These are phyloP conservation scores for Triangularia setosa DNA, from an alignment of 2,329 filamentous ascomycete species.

Conservation along the genomic window DNA sequence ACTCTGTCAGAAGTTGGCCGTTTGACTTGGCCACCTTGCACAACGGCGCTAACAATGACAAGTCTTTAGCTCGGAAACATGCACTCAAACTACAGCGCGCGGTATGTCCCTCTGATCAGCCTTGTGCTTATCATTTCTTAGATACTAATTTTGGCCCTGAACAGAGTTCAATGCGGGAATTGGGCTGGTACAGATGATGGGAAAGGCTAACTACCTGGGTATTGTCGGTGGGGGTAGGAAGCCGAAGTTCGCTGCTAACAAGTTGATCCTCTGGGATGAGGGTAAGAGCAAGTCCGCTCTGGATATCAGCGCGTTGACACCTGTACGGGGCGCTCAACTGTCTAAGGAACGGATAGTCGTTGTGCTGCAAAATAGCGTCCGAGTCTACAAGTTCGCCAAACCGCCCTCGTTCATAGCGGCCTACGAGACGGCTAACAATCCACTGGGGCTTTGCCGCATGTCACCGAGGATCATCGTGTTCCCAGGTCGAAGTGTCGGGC, in stretches of 20 bases:
- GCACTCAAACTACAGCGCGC: constrained; percentile 58
- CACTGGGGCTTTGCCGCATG: constrained; percentile 73
- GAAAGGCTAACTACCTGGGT: constrained; percentile 79
- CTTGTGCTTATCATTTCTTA: background rate
- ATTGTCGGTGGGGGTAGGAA: constrained; percentile 83
- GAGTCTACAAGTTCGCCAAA: constrained; percentile 74
- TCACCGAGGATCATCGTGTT: constrained; percentile 73
- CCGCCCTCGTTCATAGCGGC: constrained; percentile 65
- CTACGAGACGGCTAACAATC: constrained; percentile 85
- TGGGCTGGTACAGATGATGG: constrained; percentile 80
- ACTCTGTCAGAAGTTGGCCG: background rate
- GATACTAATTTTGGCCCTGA: background rate
- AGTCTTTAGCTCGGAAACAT: constrained; percentile 73
- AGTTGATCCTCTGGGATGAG: constrained; percentile 92
- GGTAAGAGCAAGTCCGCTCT: constrained; percentile 66
- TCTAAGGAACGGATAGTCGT: constrained; percentile 74
- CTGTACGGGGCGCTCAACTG: constrained; percentile 75
- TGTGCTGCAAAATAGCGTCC: constrained; percentile 75
- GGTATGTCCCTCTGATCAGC: constrained; percentile 13
- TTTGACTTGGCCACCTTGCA: background rate
- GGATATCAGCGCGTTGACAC: constrained; percentile 76
- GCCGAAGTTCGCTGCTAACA: constrained; percentile 83
- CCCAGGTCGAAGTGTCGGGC: constrained; percentile 80
- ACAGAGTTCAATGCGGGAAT: constrained; percentile 77
- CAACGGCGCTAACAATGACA: constrained; percentile 28